Evolutionary conservation across 1,139 yeast species (phyloP).

Genomic region (Candida tropicalis): DNA sequence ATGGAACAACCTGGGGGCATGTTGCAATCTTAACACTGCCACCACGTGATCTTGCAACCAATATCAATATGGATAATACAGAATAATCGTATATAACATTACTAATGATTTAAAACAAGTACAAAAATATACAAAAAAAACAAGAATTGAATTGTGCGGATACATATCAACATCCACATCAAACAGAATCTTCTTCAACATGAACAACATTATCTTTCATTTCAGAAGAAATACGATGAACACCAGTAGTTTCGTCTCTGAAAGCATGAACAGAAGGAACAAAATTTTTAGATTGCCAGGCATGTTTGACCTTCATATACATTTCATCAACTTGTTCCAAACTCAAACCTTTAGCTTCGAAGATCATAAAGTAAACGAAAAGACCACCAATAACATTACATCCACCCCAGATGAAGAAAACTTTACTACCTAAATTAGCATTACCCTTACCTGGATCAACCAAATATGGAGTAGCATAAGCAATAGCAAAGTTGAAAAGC

Average conservation of each 20-base stretch:
- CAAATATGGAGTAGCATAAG: conserved; percentile 68
- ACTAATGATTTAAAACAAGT: too few relatives aligned
- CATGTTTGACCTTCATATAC: conserved; percentile 34
- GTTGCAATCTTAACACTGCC: too few relatives aligned
- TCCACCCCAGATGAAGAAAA: conserved; percentile 73
- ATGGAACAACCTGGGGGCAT: too few relatives aligned
- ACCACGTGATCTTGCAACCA: too few relatives aligned
- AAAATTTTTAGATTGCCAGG: conserved; percentile 36
- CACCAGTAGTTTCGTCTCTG: conserved; percentile 22
- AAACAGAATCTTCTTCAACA: conserved; percentile 17
- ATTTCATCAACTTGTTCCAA: conserved; percentile 67
- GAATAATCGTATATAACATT: too few relatives aligned
- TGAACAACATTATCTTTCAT: conserved; percentile 14
- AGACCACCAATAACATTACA: conserved; percentile 37
- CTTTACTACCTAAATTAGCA: conserved; percentile 63
- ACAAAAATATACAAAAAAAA: background rate
- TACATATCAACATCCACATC: background rate
- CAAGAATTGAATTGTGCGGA: background rate
- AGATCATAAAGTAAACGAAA: conserved; percentile 67
- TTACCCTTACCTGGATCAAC: conserved; percentile 64
- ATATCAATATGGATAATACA: too few relatives aligned
- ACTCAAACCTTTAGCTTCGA: conserved; percentile 74
- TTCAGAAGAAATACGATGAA: conserved; percentile 20
- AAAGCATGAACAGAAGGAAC: conserved; percentile 39
- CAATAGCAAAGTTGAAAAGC: conserved; percentile 72